Conservation (phyloP, 495 filamentous ascomycete species). For the Lophium mytilinum region DNA sequence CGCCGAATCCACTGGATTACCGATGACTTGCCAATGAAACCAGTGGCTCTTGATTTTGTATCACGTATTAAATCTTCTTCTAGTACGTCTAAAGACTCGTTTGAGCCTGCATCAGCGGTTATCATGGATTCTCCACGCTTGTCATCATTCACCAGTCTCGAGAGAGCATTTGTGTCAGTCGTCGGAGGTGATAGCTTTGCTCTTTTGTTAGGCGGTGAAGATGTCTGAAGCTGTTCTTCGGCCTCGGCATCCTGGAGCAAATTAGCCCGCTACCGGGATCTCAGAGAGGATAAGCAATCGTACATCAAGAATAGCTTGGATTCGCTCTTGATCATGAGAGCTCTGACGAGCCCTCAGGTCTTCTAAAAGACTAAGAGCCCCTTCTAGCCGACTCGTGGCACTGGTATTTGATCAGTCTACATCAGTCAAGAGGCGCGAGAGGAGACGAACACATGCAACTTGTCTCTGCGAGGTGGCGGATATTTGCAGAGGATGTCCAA, state of each 20-base stretch:
- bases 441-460: slow-evolving; percentile 14
- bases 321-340: neutral
- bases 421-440: slow-evolving; percentile 11
- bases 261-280: neutral
- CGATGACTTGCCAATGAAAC: slow-evolving; percentile 54
- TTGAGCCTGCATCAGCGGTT: slow-evolving; percentile 52
- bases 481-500: neutral
- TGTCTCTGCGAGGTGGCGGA: neutral
- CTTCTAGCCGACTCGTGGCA: too few species aligned
- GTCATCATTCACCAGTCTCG: slow-evolving; percentile 25
- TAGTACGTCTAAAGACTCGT: slow-evolving; percentile 52
- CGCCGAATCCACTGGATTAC: slow-evolving; percentile 53
- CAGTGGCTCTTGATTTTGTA: slow-evolving; percentile 39
- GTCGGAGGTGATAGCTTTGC: neutral
- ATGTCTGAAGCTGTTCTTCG: neutral
- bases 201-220: neutral
- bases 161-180: neutral
- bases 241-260: neutral
- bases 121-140: slow-evolving; percentile 36
- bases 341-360: neutral
- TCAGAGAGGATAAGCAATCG: neutral
- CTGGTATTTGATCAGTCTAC: too few species aligned
- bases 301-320: neutral
- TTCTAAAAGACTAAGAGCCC: neutral
- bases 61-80: slow-evolving; percentile 52